Base-by-base conservation (phyloP, 805 yeast species). In the Ogataea henricii region DNA sequence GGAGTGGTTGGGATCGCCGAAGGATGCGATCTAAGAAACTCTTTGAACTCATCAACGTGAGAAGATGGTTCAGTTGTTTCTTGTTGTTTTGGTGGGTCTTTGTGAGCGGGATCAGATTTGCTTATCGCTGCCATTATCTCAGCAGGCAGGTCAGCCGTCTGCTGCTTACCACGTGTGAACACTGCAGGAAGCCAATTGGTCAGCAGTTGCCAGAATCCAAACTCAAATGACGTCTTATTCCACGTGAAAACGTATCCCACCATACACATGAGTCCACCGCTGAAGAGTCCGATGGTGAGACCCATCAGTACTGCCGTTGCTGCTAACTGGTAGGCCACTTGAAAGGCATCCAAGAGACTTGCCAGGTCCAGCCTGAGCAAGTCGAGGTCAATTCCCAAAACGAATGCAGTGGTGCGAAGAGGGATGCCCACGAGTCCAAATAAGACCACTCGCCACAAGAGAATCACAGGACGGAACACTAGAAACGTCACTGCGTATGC, bases 231-330 rank as follows among this genome's bases (percentile, higher is more conserved):
- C 1, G 49, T 43, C 17, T 26, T 34, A 16, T 48, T 35, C 23
- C 53, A 53, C 10, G 49, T 51, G 14, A 57, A 35, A 1, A 52
- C 10, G 26, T 52, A 52, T 33, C 53, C 47, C 6, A 60, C 52
- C 3, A 51, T 3, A 16, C 37, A 52, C 52, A 63, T 44, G 13
- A 46, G 27, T 3, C 44, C 2, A 4, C 55, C 57, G 43, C 59
- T 56, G 7, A 34, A 12, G n/a, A 56, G 4, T 2, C 67, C 68
- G 26, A 52, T 40, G 6, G 46, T 12, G 18, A 57, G 17, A 0
- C 68, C 68, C 27, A 57, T 35, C 3, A 62, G 14, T 6, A 56
- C 22, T 2, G 68, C 60, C 18, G 56, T 47, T 6, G 53, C 50
- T 9, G 50, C 17, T 35, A 56, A 55, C 43, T 64, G 67, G 45